phyloP scores from a whole-genome alignment of 176 grass and related monocot species.

The Oryza glumipatula region DNA sequence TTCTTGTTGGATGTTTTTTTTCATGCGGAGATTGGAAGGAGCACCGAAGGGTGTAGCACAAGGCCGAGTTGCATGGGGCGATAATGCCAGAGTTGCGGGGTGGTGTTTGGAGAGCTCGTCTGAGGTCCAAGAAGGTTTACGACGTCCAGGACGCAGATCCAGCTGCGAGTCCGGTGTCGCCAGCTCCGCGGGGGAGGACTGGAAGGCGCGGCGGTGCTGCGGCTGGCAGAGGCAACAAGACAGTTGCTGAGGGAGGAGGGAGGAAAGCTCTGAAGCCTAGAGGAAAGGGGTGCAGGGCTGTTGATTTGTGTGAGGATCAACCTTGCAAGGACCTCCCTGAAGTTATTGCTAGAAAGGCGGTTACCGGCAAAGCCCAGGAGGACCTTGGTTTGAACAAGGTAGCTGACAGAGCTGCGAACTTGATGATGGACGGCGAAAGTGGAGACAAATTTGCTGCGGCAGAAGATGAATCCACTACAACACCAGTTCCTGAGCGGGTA shows the following conservation, averaged over 20 bases:
- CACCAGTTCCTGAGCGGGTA: constrained; percentile 82
- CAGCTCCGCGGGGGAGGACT: constrained; percentile 41
- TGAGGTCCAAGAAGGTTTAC: constrained; percentile 57
- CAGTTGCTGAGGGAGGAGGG: constrained; percentile 40
- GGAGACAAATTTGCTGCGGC: constrained; percentile 58
- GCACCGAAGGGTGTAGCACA: constrained; percentile 16
- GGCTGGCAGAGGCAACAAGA: constrained; percentile 44
- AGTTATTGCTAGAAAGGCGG: constrained; percentile 31
- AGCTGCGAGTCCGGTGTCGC: constrained; percentile 45
- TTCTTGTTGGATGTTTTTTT: constrained; percentile 15
- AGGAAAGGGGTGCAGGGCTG: constrained; percentile 32
- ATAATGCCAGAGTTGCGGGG: constrained; percentile 75
- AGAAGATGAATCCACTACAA: constrained; percentile 56
- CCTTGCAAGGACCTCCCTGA: constrained; percentile 39
- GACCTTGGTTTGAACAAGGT: constrained; percentile 45
- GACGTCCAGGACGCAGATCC: constrained; percentile 43
- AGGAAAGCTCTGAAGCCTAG: constrained; percentile 34
- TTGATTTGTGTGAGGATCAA: constrained; percentile 48
- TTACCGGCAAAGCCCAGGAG: constrained; percentile 38
- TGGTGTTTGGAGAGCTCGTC: constrained; percentile 58
- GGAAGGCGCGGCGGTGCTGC: constrained; percentile 43
- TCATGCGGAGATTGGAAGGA: constrained; percentile 45
- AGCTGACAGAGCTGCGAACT: constrained; percentile 11
- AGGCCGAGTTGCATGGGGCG: constrained; percentile 64
- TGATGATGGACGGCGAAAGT: constrained; percentile 69